Evolutionary conservation across 1,284 basidiomycete species (phyloP), one percentile per base, ranked within the genome.

Genomic region (Puccinia sorghi): DNA sequence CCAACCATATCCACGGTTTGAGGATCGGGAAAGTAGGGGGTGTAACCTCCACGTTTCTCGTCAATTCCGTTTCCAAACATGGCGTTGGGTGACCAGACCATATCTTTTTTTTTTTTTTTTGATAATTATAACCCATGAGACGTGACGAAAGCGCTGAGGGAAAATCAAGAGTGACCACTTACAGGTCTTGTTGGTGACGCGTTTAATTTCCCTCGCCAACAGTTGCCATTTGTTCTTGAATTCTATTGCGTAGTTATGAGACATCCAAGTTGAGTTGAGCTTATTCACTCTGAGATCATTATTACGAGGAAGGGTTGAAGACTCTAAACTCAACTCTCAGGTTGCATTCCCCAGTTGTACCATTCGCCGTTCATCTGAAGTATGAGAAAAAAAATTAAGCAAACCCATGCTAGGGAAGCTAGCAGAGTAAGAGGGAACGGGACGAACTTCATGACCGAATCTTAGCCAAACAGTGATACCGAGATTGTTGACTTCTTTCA

Each of bases 401-500:
- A 1, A 66, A n/a, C 32, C 27, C 12, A 20, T 72, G 43, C 7
- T 41, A 41, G 4, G 15, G 25, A 41, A 25, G 37, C 32, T 52
- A 27, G 9, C n/a, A 17, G n/a, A n/a, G 25, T 63, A 15, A 22
- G 48, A 27, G 46, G 43, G 32, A 27, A 7, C 20, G 66, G 27
- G n/a, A 43, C 56, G n/a, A 37, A 72, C 70, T 32, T 72, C 70
- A 39, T 72, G 52, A 43, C 48, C 70, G 32, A 72, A 72, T 54
- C 70, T 72, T n/a, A 72, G 20, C 70, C 70, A 72, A 15, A 57
- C 39, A 37, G 52, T 72, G 37, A 72, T 72, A 25, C 70, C 70
- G 7, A 54, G 48, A 0, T 59, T 37, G 25, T 72, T 72, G 15
- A 72, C 56, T 72, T 72, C n/a, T 25, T 72, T 72, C 54, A 72